Evolutionary conservation across 306 rosid genomes (phyloP).

Genomic region (Dryas octopetala): DNA sequence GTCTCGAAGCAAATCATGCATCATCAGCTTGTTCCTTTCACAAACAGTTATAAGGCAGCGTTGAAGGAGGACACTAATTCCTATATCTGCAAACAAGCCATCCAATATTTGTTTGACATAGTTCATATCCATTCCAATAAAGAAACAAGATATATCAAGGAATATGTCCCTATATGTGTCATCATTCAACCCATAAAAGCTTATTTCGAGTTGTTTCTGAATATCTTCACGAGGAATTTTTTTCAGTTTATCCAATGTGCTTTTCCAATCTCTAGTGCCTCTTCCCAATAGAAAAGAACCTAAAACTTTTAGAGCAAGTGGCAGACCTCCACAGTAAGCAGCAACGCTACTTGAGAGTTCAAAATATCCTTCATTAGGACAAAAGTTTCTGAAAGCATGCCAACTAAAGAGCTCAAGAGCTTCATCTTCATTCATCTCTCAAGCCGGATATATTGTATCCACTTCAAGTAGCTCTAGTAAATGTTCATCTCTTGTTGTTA

Average conservation of each 20-base stretch:
- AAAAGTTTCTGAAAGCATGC: slow-evolving; percentile 30
- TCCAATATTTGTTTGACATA: slow-evolving; percentile 30
- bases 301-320: slow-evolving; percentile 39
- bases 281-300: slow-evolving; percentile 33
- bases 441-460: not conserved
- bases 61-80: slow-evolving; percentile 30
- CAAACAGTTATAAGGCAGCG: slow-evolving; percentile 32
- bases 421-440: slow-evolving; percentile 16
- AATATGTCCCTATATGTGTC: slow-evolving; percentile 27
- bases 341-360: slow-evolving; percentile 9
- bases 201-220: slow-evolving; percentile 25
- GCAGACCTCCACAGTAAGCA: slow-evolving; percentile 36
- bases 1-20: slow-evolving; percentile 32
- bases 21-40: not conserved
- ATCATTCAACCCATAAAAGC: slow-evolving; percentile 19
- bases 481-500: slow-evolving; percentile 22
- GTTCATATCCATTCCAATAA: slow-evolving; percentile 30
- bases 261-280: slow-evolving; percentile 20
- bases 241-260: slow-evolving; percentile 26
- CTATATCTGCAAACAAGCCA: slow-evolving; percentile 30
- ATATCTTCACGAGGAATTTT: slow-evolving; percentile 19
- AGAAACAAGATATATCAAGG: slow-evolving; percentile 43
- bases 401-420: slow-evolving; percentile 28
- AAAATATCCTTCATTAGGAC: not conserved
- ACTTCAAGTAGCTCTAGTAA: slow-evolving; percentile 10